Percentiles rank a stretch among this genome's conserved stretches.
Evolutionary conservation across 805 yeast species (phyloP).

Genomic region (Metschnikowia aberdeeniae): DNA sequence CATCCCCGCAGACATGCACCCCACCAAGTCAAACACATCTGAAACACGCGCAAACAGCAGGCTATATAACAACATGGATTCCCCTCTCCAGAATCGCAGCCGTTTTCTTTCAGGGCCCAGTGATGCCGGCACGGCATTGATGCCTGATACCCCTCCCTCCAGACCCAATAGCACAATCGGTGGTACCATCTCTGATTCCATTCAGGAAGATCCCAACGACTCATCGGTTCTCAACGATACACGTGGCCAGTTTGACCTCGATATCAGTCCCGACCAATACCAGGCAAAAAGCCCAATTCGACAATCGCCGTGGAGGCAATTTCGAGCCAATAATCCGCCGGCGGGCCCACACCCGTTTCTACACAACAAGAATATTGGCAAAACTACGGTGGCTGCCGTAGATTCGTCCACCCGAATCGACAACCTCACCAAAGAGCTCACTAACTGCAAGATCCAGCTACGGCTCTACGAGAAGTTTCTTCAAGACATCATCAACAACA

Average conservation of each 20-base stretch:
- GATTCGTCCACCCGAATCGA: constrained; percentile 11
- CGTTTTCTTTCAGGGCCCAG: not conserved
- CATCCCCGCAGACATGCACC: not conserved
- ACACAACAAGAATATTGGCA: constrained; percentile 7
- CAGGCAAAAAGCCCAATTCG: constrained; percentile 4
- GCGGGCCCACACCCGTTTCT: constrained; percentile 8
- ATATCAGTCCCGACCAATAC: constrained; percentile 17
- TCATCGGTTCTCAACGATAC: constrained; percentile 11
- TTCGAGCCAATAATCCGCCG: not conserved
- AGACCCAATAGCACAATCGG: not conserved
- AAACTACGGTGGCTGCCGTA: constrained; percentile 5
- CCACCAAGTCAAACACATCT: not conserved
- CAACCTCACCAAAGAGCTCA: constrained; percentile 22
- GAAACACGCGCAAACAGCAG: constrained; percentile 4
- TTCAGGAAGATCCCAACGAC: not conserved
- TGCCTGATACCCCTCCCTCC: constrained; percentile 1
- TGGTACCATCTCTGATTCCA: no score
- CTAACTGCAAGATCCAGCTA: constrained; percentile 36
- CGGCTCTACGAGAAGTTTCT: constrained; percentile 38
- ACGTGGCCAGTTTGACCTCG: constrained; percentile 16
- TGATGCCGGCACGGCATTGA: constrained; percentile 5
- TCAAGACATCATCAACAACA: constrained; percentile 29
- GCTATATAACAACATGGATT: not conserved
- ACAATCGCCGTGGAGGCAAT: constrained; percentile 10
- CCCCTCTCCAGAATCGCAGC: not conserved